phyloP scores from a whole-genome alignment of 2,329 filamentous ascomycete genomes.

The Akanthomyces muscarius region DNA sequence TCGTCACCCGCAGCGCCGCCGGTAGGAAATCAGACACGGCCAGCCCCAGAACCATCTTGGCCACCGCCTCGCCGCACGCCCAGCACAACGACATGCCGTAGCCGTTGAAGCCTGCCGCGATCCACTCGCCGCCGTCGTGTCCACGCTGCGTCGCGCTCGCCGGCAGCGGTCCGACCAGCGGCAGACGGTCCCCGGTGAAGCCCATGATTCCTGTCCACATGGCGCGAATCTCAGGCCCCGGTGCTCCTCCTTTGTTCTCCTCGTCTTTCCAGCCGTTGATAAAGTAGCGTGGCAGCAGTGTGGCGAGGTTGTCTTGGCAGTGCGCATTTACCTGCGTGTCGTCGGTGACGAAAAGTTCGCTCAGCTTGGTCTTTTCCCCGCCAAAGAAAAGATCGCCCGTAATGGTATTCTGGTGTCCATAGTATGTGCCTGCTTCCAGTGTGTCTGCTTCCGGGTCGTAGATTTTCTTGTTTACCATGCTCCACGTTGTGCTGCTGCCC shows the following conservation, averaged over 20 bases:
- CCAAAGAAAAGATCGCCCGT: slow-evolving; percentile 45
- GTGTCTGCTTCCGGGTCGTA: slow-evolving; percentile 46
- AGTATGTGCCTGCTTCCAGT: slow-evolving; percentile 22
- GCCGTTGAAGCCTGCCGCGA: slow-evolving; percentile 40
- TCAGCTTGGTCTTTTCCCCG: slow-evolving; percentile 37
- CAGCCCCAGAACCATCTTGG: slow-evolving; percentile 17
- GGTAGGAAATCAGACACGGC: slow-evolving; percentile 17
- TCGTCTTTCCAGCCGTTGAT: slow-evolving; percentile 25
- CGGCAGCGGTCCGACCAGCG: slow-evolving; percentile 43
- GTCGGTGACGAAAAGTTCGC: slow-evolving; percentile 38
- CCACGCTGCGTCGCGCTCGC: slow-evolving; percentile 23
- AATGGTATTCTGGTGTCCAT: not conserved
- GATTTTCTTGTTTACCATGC: slow-evolving; percentile 36
- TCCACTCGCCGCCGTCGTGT: slow-evolving; percentile 37
- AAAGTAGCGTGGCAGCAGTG: slow-evolving; percentile 36
- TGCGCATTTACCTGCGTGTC: slow-evolving; percentile 35
- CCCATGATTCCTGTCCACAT: slow-evolving; percentile 47
- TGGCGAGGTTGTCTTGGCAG: slow-evolving; percentile 30
- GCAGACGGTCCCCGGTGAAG: slow-evolving; percentile 41
- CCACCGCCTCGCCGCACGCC: slow-evolving; percentile 37
- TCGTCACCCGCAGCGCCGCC: slow-evolving; percentile 2
- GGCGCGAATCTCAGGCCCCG: slow-evolving; percentile 27
- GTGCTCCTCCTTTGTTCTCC: not conserved
- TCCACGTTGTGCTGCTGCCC: slow-evolving; percentile 22
- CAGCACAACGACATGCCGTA: slow-evolving; percentile 47